Conservation (phyloP, 2,329 filamentous ascomycete genomes). For the Trichophyton schoenleinii region DNA sequence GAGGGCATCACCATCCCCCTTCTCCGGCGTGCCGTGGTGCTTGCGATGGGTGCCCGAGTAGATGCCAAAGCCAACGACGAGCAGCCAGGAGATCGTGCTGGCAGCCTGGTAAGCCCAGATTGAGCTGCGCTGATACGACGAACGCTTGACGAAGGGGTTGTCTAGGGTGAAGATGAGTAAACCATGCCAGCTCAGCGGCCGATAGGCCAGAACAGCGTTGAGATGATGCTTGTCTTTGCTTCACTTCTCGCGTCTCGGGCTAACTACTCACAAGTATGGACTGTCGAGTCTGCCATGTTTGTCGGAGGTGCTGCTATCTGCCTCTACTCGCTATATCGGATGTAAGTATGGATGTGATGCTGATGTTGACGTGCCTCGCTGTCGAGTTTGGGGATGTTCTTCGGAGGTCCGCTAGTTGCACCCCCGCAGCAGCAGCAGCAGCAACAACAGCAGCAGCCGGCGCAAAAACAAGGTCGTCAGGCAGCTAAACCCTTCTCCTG, state of each 20-base stretch:
- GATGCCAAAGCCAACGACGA: conserved; percentile 58
- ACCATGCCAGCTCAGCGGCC: neutral
- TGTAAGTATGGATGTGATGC: neutral
- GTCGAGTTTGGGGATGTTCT: neutral
- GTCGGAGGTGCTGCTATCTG: neutral
- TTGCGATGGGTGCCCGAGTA: conserved; percentile 56
- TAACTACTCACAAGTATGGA: neutral
- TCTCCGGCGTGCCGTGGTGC: conserved; percentile 22
- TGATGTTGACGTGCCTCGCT: neutral
- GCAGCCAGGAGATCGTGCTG: conserved; percentile 59
- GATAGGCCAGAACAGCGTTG: neutral
- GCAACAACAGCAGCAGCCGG: no score
- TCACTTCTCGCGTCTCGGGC: neutral
- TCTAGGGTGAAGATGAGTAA: conserved; percentile 32
- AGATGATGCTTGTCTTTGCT: neutral
- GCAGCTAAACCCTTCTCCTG: neutral
- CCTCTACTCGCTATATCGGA: neutral
- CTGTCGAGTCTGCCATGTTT: neutral
- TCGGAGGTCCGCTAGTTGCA: neutral
- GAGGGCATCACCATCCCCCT: conserved; percentile 47
- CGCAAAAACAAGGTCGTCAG: neutral
- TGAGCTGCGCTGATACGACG: conserved; percentile 48
- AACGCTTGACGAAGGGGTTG: conserved; percentile 64
- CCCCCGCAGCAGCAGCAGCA: neutral
- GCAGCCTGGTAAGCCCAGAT: conserved; percentile 64